Percentiles rank a stretch among this genome's conserved stretches.
Conservation (phyloP, 345 rosid species). For the Erodium maritimum region DNA sequence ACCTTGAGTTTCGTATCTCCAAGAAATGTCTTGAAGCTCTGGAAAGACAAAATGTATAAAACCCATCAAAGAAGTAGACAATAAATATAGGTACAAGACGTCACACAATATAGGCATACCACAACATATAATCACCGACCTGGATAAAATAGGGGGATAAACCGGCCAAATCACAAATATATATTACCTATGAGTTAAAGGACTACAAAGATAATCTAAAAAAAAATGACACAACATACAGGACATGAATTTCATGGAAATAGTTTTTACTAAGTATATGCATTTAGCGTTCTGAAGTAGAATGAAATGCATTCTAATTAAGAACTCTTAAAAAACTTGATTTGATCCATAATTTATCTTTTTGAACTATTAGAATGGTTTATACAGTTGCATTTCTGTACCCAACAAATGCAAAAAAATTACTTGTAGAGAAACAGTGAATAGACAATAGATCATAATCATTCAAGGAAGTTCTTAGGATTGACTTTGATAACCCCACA, state of each 20-base stretch:
- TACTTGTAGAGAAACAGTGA: background rate
- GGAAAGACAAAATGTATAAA: constrained; percentile 12
- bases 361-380: background rate
- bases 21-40: constrained; percentile 83
- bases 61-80: constrained; percentile 7
- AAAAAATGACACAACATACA: background rate
- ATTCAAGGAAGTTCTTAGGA: background rate
- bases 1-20: constrained; percentile 89
- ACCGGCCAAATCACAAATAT: background rate
- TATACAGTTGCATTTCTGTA: background rate
- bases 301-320: background rate
- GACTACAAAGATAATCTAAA: background rate
- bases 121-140: no score
- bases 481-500: background rate
- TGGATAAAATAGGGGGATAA: background rate
- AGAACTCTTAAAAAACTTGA: background rate
- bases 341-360: background rate
- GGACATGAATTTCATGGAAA: background rate
- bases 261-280: no score
- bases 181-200: background rate
- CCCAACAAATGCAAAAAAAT: background rate
- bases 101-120: background rate
- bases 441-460: background rate
- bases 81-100: constrained; percentile 1
- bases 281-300: background rate